Percentiles rank a stretch among this genome's conserved stretches.
These are phyloP conservation scores for Capillidium rhysosporum DNA, from an alignment of 371 early-diverging fungal genomes.

Conservation along the genomic window DNA sequence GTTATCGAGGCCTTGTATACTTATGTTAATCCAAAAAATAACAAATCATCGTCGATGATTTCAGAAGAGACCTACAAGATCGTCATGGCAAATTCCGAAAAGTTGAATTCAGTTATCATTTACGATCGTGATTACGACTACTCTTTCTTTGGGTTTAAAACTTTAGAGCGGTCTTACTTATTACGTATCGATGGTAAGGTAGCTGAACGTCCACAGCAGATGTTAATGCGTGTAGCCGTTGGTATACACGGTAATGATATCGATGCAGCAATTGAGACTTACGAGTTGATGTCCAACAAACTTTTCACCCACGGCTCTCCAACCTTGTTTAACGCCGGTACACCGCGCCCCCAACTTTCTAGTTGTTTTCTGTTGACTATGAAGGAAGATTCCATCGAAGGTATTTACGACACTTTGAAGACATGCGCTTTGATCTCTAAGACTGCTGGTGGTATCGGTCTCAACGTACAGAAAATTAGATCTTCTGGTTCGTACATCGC, in stretches of 20 bases:
- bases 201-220: slow-evolving; percentile 96
- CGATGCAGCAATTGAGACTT: slow-evolving; percentile 87
- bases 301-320: slow-evolving; percentile 98
- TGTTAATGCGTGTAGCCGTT: slow-evolving; percentile 97
- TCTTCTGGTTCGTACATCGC: slow-evolving; percentile 91
- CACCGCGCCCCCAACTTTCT: slow-evolving; percentile 87
- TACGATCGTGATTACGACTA: slow-evolving; percentile 92
- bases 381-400: slow-evolving; percentile 94
- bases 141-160: slow-evolving; percentile 98
- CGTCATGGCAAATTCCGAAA: slow-evolving; percentile 55
- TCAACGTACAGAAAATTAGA: slow-evolving; percentile 91
- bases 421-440: slow-evolving; percentile 96
- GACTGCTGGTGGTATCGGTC: slow-evolving; percentile 97
- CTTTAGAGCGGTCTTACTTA: slow-evolving; percentile 91
- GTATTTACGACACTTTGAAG: slow-evolving; percentile 95
- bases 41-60: slow-evolving; percentile 66
- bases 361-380: slow-evolving; percentile 93
- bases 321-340: slow-evolving; percentile 97
- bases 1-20: slow-evolving; percentile 72
- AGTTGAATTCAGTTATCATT: slow-evolving; percentile 77
- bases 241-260: slow-evolving; percentile 93
- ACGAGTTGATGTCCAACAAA: slow-evolving; percentile 84
- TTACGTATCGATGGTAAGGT: slow-evolving; percentile 60
- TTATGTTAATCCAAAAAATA: slow-evolving; percentile 78
- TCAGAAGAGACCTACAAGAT: slow-evolving; percentile 49